Conservation (phyloP, 345 rosid species). For the rapeseed (Brassica napus) region Da-Ae NC_063450.1:2138001-2138500, state of each 20-base stretch:
- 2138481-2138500: constrained; percentile 21
- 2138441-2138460: constrained; percentile 31
- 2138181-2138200: too few species aligned
- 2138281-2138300: constrained; percentile 62
- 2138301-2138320: constrained; percentile 83
- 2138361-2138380: constrained; percentile 52
- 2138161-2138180: too few species aligned
- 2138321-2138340: constrained; percentile 87
- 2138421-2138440: constrained; percentile 26
- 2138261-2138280: too few species aligned
- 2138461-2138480: constrained; percentile 20
- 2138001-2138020: not conserved
- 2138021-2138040: not conserved
- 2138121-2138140: too few species aligned
- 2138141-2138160: too few species aligned
- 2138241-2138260: too few species aligned
- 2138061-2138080: not conserved
- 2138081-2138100: too few species aligned
- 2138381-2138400: constrained; percentile 35
- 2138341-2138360: constrained; percentile 84
- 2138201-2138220: too few species aligned
- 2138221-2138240: too few species aligned
- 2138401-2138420: constrained; percentile 36
- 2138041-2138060: not conserved
- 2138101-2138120: too few species aligned